These are phyloP conservation scores for Prunus dulcis DNA, from an alignment of 306 rosid genomes.

Conservation along the genomic window DNA sequence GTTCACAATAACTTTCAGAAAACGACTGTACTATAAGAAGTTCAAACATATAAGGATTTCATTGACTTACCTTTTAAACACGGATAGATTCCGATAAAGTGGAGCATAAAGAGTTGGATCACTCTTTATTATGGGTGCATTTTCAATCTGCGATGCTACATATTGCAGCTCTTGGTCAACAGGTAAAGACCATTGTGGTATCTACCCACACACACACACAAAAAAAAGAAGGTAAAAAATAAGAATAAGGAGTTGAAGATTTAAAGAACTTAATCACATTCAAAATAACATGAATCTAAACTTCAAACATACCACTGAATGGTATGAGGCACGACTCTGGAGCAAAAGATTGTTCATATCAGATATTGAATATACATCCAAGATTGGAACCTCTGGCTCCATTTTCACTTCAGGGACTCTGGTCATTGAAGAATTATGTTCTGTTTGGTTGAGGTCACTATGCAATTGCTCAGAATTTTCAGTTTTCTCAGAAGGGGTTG, in stretches of 20 bases:
- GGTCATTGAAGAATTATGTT: slow-evolving; percentile 25
- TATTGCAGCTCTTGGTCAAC: slow-evolving; percentile 59
- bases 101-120: slow-evolving; percentile 61
- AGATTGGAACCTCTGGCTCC: slow-evolving; percentile 28
- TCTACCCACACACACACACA: slow-evolving; percentile 32
- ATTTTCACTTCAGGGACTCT: slow-evolving; percentile 30
- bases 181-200: slow-evolving; percentile 60
- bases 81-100: slow-evolving; percentile 67
- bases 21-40: background rate
- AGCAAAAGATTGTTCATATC: slow-evolving; percentile 60
- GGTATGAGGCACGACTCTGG: slow-evolving; percentile 41
- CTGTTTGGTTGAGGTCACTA: slow-evolving; percentile 11
- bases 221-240: background rate
- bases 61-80: slow-evolving; percentile 57
- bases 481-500: slow-evolving; percentile 12
- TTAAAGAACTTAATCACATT: slow-evolving; percentile 4
- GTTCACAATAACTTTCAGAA: background rate
- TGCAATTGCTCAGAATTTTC: slow-evolving; percentile 37
- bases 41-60: background rate
- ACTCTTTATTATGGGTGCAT: slow-evolving; percentile 52
- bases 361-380: slow-evolving; percentile 48
- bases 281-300: slow-evolving; percentile 9
- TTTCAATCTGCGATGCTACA: slow-evolving; percentile 60
- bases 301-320: slow-evolving; percentile 51
- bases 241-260: slow-evolving; percentile 19